A percentile compares a stretch with the other conserved stretches of the same genome.
These are phyloP conservation scores for Aspergillus ellipticus DNA, from an alignment of 495 filamentous ascomycete genomes.

Conservation along the genomic window DNA sequence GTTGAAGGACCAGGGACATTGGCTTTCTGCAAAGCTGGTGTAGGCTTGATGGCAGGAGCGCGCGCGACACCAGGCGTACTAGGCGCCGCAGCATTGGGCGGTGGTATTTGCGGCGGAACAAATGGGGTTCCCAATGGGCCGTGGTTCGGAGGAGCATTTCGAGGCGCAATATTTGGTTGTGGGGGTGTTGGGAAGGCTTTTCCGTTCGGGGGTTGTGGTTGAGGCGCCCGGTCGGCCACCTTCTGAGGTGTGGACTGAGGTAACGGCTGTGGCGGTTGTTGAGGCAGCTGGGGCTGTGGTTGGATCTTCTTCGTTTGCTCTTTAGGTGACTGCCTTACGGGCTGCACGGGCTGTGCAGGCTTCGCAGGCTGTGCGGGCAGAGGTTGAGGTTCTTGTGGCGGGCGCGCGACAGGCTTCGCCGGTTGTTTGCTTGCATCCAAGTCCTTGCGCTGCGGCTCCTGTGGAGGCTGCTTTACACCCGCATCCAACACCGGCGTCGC, in stretches of 20 bases:
- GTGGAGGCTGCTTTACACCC: constrained; percentile 5
- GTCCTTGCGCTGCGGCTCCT: constrained; percentile 17
- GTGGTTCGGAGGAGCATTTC: constrained; percentile 11
- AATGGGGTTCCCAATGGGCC: constrained; percentile 20
- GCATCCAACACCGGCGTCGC: not conserved
- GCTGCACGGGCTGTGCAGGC: constrained; percentile 2
- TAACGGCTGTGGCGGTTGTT: constrained; percentile 11
- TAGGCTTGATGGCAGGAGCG: constrained; percentile 13
- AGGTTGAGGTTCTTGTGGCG: not conserved
- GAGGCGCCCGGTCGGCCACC: constrained; percentile 25
- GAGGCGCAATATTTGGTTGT: constrained; percentile 29
- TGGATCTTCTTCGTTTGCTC: constrained; percentile 6
- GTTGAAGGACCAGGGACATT: constrained; percentile 16
- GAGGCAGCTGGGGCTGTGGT: not conserved
- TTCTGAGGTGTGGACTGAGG: constrained; percentile 19
- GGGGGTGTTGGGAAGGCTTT: constrained; percentile 34
- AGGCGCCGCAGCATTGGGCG: constrained; percentile 14
- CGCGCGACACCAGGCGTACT: constrained; percentile 2
- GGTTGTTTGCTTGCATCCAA: constrained; percentile 3
- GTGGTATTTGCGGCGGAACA: constrained; percentile 15
- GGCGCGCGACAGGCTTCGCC: not conserved
- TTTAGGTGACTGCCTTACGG: constrained; percentile 8
- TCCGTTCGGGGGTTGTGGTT: constrained; percentile 30
- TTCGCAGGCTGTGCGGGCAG: not conserved
- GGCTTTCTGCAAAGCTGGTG: constrained; percentile 25